A percentile compares a stretch with the other conserved stretches of the same genome.
These are phyloP conservation scores for Thymus mandschuricus DNA, from an alignment of 257 asterid species.

Conservation along the genomic window DNA sequence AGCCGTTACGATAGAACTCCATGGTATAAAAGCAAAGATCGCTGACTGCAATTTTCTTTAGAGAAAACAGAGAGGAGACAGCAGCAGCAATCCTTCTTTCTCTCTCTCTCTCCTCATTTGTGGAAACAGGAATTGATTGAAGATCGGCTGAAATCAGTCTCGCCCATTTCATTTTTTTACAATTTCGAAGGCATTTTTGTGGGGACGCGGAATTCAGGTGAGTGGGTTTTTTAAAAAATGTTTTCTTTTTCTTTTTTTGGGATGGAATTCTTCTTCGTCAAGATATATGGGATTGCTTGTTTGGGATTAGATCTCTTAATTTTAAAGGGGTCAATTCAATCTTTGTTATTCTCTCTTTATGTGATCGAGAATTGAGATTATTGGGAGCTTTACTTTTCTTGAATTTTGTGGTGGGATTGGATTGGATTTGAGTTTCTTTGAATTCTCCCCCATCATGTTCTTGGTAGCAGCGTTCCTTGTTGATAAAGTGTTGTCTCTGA, in stretches of 20 bases:
- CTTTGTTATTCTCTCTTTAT: neutral
- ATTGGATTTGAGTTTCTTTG: constrained; percentile 6
- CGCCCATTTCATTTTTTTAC: neutral
- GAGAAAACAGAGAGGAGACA: neutral
- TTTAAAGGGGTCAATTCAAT: constrained; percentile 8
- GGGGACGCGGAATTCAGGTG: constrained; percentile 33
- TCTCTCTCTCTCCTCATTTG: neutral
- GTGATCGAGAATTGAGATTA: constrained; percentile 26
- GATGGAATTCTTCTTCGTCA: constrained; percentile 3
- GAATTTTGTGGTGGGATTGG: constrained; percentile 28
- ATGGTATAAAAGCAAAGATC: constrained; percentile 15
- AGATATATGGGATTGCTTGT: constrained; percentile 12
- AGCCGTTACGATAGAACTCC: constrained; percentile 43
- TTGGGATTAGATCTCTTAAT: constrained; percentile 34
- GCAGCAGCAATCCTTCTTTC: neutral
- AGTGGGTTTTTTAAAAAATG: neutral
- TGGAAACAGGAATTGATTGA: constrained; percentile 1
- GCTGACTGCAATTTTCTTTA: neutral
- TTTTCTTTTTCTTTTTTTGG: neutral
- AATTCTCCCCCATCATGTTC: constrained; percentile 23
- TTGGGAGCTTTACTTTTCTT: constrained; percentile 7
- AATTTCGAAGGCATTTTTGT: constrained; percentile 18
- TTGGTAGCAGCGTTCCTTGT: constrained; percentile 32
- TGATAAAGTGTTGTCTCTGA: constrained; percentile 30
- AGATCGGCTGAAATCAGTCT: constrained; percentile 13